A percentile compares a stretch with the other conserved stretches of the same genome.
These are phyloP conservation scores for Aciculoconidium aculeatum DNA, from an alignment of 805 yeast species.

Conservation along the genomic window DNA sequence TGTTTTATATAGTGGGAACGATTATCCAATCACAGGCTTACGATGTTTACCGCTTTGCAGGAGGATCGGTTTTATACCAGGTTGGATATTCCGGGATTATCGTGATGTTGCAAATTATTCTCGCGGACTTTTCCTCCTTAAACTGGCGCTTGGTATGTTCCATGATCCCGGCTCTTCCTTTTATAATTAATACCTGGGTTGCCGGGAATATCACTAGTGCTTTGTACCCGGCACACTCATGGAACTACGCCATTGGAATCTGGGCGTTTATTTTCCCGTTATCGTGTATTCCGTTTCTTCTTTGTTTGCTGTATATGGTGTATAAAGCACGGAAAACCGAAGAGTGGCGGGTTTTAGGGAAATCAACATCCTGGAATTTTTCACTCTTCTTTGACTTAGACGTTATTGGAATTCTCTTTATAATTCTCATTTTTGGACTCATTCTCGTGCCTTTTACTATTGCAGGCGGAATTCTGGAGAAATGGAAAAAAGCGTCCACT, in stretches of 20 bases:
- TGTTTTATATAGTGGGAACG: constrained; percentile 59
- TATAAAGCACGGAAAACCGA: constrained; percentile 45
- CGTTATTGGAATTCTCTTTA: constrained; percentile 51
- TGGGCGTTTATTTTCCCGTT: constrained; percentile 76
- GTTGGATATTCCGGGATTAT: constrained; percentile 59
- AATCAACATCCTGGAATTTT: constrained; percentile 19
- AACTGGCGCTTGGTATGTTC: constrained; percentile 67
- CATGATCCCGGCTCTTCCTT: constrained; percentile 65
- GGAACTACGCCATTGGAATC: constrained; percentile 64
- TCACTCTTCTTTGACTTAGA: constrained; percentile 62
- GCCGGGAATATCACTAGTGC: constrained; percentile 50
- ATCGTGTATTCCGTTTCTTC: constrained; percentile 53
- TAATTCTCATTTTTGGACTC: constrained; percentile 55
- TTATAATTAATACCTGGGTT: constrained; percentile 74
- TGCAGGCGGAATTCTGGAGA: constrained; percentile 55
- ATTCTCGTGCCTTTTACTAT: constrained; percentile 68
- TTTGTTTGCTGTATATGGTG: constrained; percentile 51
- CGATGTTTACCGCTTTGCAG: constrained; percentile 54
- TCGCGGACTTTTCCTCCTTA: constrained; percentile 63
- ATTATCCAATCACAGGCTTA: constrained; percentile 57
- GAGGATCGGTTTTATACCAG: constrained; percentile 50
- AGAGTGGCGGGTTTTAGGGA: constrained; percentile 39
- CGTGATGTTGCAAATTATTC: constrained; percentile 48
- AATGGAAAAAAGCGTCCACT: constrained; percentile 57
- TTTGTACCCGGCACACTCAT: constrained; percentile 47